Evolutionary conservation across 208 protist species (phyloP).

Genomic region (Leishmania amazonensis): DNA sequence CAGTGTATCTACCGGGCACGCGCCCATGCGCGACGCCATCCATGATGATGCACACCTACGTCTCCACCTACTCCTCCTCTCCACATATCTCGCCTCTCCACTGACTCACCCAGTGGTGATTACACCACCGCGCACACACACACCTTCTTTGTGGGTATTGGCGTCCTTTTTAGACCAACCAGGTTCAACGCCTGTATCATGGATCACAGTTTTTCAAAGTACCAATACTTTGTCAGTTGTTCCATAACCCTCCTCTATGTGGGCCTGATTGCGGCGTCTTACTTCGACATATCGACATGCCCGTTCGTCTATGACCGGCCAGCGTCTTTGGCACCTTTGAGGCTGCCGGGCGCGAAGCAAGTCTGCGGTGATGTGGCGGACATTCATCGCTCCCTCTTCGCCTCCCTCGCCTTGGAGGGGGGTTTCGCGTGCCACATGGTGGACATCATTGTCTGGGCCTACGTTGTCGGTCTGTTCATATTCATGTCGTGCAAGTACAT

Average conservation of each 20-base stretch:
- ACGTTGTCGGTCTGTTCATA: slow-evolving; percentile 46
- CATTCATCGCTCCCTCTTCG: slow-evolving; percentile 30
- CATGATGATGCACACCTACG: not conserved
- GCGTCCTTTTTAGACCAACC: not conserved
- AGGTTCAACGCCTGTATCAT: slow-evolving; percentile 15
- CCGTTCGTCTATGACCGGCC: slow-evolving; percentile 50
- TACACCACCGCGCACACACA: not conserved
- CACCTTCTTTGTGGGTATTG: not conserved
- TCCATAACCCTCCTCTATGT: slow-evolving; percentile 52
- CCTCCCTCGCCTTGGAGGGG: slow-evolving; percentile 32
- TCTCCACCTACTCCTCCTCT: not conserved
- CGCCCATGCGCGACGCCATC: not conserved
- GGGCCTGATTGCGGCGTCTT: slow-evolving; percentile 49
- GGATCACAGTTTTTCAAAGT: slow-evolving; percentile 63
- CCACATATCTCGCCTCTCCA: not conserved
- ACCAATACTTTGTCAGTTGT: slow-evolving; percentile 62
- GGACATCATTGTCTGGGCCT: slow-evolving; percentile 69
- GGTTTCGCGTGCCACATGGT: slow-evolving; percentile 63
- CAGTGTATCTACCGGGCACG: not conserved
- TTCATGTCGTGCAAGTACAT: slow-evolving; percentile 72
- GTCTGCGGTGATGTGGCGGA: slow-evolving; percentile 10
- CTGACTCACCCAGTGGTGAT: not conserved
- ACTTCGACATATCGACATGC: slow-evolving; percentile 69
- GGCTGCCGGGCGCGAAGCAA: slow-evolving; percentile 8
- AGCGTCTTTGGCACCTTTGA: slow-evolving; percentile 18